Evolutionary conservation across 495 filamentous ascomycete genomes (phyloP).

Genomic region (Xylaria flabelliformis): DNA sequence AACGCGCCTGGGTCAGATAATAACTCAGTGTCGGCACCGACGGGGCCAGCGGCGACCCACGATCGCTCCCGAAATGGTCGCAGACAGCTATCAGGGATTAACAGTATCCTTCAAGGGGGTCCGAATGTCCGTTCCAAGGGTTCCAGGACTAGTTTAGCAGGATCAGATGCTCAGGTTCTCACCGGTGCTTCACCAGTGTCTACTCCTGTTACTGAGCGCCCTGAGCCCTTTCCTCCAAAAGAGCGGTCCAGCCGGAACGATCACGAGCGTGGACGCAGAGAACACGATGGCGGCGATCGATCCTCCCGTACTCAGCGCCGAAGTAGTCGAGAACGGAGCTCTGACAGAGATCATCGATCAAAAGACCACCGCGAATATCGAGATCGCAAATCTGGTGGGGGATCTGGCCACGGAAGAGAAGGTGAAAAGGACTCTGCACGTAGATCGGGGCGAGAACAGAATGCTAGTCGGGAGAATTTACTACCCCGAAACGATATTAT

Average conservation of each 20-base stretch:
- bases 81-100: slow-evolving; percentile 58
- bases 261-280: slow-evolving; percentile 53
- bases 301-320: slow-evolving; percentile 48
- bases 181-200: slow-evolving; percentile 54
- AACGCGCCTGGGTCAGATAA: slow-evolving; percentile 36
- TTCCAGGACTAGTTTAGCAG: slow-evolving; percentile 49
- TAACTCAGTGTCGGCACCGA: slow-evolving; percentile 49
- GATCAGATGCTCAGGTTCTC: slow-evolving; percentile 56
- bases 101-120: slow-evolving; percentile 55
- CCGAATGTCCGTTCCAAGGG: slow-evolving; percentile 45
- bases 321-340: slow-evolving; percentile 51
- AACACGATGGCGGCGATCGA: slow-evolving; percentile 46
- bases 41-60: slow-evolving; percentile 52
- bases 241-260: slow-evolving; percentile 45
- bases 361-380: slow-evolving; percentile 50
- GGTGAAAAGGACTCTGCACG: slow-evolving; percentile 42
- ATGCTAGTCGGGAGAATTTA: slow-evolving; percentile 33
- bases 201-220: slow-evolving; percentile 53
- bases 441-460: slow-evolving; percentile 42
- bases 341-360: slow-evolving; percentile 44
- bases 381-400: slow-evolving; percentile 41
- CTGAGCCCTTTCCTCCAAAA: slow-evolving; percentile 44
- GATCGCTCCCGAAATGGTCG: slow-evolving; percentile 54
- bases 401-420: slow-evolving; percentile 37
- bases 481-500: slow-evolving; percentile 40